Evolutionary conservation across 169 alveolate genomes (phyloP).

Genomic region (Cyclospora cayetanensis): DNA sequence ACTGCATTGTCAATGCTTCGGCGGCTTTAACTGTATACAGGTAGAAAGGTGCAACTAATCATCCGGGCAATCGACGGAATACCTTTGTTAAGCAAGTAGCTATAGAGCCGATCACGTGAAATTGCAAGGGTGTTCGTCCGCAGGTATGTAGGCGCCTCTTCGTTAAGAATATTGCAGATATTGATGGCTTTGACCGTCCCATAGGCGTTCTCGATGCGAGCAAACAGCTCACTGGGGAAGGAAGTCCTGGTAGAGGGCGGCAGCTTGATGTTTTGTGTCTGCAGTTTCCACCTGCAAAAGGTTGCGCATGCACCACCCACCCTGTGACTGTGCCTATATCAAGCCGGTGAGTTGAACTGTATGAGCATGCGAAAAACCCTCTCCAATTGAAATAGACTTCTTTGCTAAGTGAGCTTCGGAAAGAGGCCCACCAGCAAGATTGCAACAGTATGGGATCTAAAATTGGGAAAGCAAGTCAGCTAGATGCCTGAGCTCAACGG

Average conservation of each 20-base stretch:
- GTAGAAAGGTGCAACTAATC: slow-evolving; percentile 68
- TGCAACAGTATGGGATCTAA: too few species aligned
- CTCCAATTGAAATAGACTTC: too few species aligned
- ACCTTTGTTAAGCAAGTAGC: slow-evolving; percentile 80
- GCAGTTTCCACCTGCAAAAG: slow-evolving; percentile 84
- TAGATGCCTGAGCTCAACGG: too few species aligned
- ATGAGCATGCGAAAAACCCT: too few species aligned
- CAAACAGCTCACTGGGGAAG: slow-evolving; percentile 86
- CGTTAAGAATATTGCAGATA: slow-evolving; percentile 86
- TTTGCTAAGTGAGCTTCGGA: too few species aligned
- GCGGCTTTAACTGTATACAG: slow-evolving; percentile 50
- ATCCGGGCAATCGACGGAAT: neutral
- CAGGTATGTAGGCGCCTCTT: slow-evolving; percentile 85
- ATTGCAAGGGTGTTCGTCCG: slow-evolving; percentile 79
- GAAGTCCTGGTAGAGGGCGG: slow-evolving; percentile 86
- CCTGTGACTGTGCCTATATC: too few species aligned
- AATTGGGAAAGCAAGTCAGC: too few species aligned
- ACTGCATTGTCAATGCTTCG: slow-evolving; percentile 6
- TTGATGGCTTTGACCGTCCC: slow-evolving; percentile 83
- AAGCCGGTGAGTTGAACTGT: too few species aligned
- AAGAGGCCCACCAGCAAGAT: too few species aligned
- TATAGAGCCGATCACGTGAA: slow-evolving; percentile 78
- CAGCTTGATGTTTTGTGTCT: slow-evolving; percentile 81
- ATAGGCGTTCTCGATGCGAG: slow-evolving; percentile 78
- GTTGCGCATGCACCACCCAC: too few species aligned